Conservation (phyloP, 441 rosid species). For the Daphne laureola region DNA sequence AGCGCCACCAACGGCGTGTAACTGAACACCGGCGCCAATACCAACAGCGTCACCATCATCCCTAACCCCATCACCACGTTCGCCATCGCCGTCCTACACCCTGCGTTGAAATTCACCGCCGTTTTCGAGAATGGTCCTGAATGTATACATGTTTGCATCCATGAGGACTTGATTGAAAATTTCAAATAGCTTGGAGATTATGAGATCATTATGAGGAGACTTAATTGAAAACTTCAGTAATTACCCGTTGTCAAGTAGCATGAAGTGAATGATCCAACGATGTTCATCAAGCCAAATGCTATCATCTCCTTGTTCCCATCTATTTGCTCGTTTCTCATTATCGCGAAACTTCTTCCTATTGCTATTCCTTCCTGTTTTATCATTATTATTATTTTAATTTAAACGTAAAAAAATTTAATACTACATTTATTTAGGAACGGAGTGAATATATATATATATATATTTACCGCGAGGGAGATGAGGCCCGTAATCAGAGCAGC, state of each 20-base stretch:
- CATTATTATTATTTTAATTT: too few species aligned
- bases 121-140: slow-evolving; percentile 91
- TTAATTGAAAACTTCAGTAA: neutral
- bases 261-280: slow-evolving; percentile 71
- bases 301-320: slow-evolving; percentile 93
- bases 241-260: slow-evolving; percentile 87
- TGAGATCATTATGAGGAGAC: too few species aligned
- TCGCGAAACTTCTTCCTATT: slow-evolving; percentile 79
- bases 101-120: slow-evolving; percentile 80
- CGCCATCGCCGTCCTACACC: slow-evolving; percentile 64
- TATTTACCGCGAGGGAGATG: slow-evolving; percentile 66
- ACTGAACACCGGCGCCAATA: slow-evolving; percentile 73
- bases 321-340: slow-evolving; percentile 57
- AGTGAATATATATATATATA: too few species aligned
- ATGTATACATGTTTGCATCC: neutral
- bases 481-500: slow-evolving; percentile 66
- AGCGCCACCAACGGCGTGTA: slow-evolving; percentile 85
- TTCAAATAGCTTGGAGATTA: neutral
- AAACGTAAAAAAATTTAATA: neutral
- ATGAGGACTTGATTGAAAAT: too few species aligned
- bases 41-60: slow-evolving; percentile 72
- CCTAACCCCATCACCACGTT: slow-evolving; percentile 67
- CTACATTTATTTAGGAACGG: too few species aligned
- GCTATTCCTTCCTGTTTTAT: slow-evolving; percentile 82
- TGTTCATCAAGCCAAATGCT: slow-evolving; percentile 87